These are phyloP conservation scores for Neurospora tetraspora DNA, from an alignment of 495 filamentous ascomycete genomes.

Conservation along the genomic window DNA sequence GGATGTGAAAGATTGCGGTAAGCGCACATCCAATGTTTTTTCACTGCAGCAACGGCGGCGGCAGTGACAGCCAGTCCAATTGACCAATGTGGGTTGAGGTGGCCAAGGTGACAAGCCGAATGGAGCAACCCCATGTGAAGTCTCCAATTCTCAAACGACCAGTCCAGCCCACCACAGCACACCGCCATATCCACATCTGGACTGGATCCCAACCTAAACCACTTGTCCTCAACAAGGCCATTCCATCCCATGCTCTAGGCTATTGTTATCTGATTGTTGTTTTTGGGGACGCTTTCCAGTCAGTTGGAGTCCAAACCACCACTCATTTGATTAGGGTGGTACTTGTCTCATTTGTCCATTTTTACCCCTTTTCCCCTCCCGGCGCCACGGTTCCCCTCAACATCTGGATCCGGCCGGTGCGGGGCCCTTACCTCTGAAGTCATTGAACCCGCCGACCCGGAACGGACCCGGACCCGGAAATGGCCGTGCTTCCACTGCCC, in stretches of 20 bases:
- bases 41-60: too few relatives aligned
- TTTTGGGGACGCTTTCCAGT: neutral
- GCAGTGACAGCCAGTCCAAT: too few relatives aligned
- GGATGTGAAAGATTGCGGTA: neutral
- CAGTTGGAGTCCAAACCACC: neutral
- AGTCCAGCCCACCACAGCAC: neutral
- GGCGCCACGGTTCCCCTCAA: neutral
- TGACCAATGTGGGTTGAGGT: neutral
- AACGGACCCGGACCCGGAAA: neutral
- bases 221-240: neutral
- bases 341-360: neutral
- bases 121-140: neutral
- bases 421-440: neutral
- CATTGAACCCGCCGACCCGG: neutral
- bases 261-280: neutral
- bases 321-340: neutral
- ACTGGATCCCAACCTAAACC: neutral
- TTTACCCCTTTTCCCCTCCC: neutral
- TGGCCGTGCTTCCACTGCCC: slow-evolving; percentile 12
- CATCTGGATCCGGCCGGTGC: neutral
- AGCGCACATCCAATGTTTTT: too few relatives aligned
- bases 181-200: neutral
- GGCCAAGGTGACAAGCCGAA: neutral
- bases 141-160: neutral
- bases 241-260: neutral